phyloP scores from a whole-genome alignment of 208 protist species.

The Acanthamoeba castellanii region DNA sequence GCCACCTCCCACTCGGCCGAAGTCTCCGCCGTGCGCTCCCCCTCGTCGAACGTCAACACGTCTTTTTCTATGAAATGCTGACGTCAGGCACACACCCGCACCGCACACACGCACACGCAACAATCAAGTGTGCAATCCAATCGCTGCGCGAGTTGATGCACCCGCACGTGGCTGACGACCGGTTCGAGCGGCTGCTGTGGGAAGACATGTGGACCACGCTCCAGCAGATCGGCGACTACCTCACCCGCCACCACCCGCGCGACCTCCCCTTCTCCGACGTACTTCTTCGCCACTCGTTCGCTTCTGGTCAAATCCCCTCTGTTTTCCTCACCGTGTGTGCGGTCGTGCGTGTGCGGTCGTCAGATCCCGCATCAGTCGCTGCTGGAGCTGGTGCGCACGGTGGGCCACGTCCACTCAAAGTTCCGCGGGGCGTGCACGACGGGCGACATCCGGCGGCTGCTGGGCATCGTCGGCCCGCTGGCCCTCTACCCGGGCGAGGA shows the following conservation, averaged over 20 bases:
- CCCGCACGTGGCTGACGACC: not conserved
- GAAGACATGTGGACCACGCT: slow-evolving; percentile 53
- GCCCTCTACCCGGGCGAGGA: slow-evolving; percentile 57
- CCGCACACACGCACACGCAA: not conserved
- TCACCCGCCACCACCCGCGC: slow-evolving; percentile 24
- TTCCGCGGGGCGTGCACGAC: slow-evolving; percentile 53
- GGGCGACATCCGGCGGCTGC: not conserved
- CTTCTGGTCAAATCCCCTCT: not conserved
- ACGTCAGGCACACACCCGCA: not conserved
- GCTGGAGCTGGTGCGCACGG: slow-evolving; percentile 64
- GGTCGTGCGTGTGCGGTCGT: not conserved
- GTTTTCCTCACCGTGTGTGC: not conserved
- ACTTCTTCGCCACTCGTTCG: not conserved
- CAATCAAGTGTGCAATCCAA: slow-evolving; percentile 41
- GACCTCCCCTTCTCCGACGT: slow-evolving; percentile 18
- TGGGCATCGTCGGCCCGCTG: slow-evolving; percentile 35
- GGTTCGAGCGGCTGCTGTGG: slow-evolving; percentile 60
- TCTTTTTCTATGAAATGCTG: not conserved
- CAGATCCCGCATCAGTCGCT: slow-evolving; percentile 63
- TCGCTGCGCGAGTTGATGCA: slow-evolving; percentile 69
- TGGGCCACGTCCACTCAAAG: slow-evolving; percentile 64
- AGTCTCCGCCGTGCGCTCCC: slow-evolving; percentile 36
- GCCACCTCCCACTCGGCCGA: slow-evolving; percentile 47
- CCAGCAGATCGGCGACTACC: slow-evolving; percentile 25
- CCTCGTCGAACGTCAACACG: not conserved